phyloP scores from a whole-genome alignment of 331 rosid genomes.

The Cydonia oblonga region DNA sequence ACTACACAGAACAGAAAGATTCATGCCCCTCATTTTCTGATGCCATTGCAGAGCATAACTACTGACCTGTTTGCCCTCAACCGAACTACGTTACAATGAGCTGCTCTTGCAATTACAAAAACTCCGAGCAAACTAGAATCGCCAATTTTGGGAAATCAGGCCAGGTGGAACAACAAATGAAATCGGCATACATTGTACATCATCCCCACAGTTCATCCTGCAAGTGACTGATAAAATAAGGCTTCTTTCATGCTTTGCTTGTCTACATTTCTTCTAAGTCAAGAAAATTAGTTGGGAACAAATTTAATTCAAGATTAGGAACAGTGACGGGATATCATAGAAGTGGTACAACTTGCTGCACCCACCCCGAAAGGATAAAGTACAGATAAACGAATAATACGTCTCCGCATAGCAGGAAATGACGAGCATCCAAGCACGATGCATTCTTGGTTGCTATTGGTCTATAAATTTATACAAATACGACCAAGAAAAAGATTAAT shows the following conservation, averaged over 20 bases:
- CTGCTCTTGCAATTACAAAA: background rate
- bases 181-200: background rate
- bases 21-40: background rate
- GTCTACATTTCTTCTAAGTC: background rate
- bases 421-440: background rate
- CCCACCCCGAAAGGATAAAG: background rate
- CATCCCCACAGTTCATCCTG: slow-evolving; percentile 1
- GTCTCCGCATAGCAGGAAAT: no score
- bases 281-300: background rate
- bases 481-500: background rate
- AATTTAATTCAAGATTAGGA: background rate
- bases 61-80: background rate
- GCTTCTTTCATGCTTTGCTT: background rate
- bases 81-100: background rate
- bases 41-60: background rate
- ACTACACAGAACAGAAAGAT: background rate
- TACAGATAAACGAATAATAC: background rate
- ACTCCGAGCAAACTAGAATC: background rate
- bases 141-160: background rate
- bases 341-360: background rate
- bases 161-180: background rate
- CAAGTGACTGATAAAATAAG: background rate
- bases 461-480: background rate
- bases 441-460: no score
- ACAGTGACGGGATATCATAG: background rate